Conservation (phyloP, 208 protist species). For the Giardia duodenalis region DNA sequence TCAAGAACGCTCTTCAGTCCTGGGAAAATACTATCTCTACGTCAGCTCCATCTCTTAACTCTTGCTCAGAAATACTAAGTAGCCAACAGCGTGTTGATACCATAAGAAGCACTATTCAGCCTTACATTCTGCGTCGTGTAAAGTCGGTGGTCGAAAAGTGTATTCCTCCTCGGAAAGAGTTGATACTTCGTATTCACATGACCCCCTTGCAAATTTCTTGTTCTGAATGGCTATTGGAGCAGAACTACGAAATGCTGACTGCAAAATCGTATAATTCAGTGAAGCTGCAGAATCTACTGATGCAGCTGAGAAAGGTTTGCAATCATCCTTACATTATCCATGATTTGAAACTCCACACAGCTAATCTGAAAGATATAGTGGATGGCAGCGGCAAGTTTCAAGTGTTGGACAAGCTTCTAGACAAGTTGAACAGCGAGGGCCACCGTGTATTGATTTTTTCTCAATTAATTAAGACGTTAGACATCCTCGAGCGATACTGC, state of each 20-base stretch:
- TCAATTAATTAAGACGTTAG: slow-evolving; percentile 40
- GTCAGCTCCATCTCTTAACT: background rate
- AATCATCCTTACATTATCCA: slow-evolving; percentile 65
- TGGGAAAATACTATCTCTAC: background rate
- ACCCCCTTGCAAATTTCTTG: slow-evolving; percentile 49
- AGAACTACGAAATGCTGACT: slow-evolving; percentile 52
- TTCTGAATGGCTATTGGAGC: slow-evolving; percentile 55
- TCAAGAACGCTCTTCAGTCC: background rate
- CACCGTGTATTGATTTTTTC: slow-evolving; percentile 45
- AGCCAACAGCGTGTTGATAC: background rate
- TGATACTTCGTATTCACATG: slow-evolving; percentile 58
- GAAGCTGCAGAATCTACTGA: slow-evolving; percentile 57
- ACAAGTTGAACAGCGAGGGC: slow-evolving; percentile 30
- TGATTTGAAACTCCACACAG: background rate
- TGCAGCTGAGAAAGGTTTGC: slow-evolving; percentile 68
- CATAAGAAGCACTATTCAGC: slow-evolving; percentile 47
- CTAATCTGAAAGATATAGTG: slow-evolving; percentile 21
- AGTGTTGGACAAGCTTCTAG: slow-evolving; percentile 41
- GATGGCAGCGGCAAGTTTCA: slow-evolving; percentile 43
- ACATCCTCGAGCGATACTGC: slow-evolving; percentile 42
- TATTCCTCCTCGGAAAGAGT: slow-evolving; percentile 61
- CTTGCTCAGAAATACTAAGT: background rate
- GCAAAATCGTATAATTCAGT: slow-evolving; percentile 34
- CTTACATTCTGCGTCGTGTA: slow-evolving; percentile 65
- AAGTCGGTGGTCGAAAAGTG: slow-evolving; percentile 82